Conservation (phyloP, 352 stramenopile genomes). For the Blastocystis sp. region DNA sequence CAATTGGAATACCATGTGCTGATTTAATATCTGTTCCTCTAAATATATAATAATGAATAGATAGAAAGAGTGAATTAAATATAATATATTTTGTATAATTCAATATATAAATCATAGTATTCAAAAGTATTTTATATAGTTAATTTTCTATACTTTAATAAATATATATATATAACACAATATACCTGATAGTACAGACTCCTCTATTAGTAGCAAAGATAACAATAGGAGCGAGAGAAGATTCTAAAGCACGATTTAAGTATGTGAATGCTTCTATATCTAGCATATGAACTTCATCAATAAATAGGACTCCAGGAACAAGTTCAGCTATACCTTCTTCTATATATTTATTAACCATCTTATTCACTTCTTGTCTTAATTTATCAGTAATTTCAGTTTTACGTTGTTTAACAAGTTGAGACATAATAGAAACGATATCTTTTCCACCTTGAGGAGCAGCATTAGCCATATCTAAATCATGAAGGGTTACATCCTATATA, state of each 20-base stretch:
- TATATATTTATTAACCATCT: slow-evolving; percentile 82
- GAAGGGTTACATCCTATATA: slow-evolving; percentile 92
- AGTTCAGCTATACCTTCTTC: slow-evolving; percentile 91
- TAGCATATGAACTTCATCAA: slow-evolving; percentile 99
- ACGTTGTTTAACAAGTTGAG: slow-evolving; percentile 87
- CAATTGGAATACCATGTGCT: slow-evolving; percentile 87
- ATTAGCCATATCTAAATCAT: slow-evolving; percentile 95
- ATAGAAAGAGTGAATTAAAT: too few relatives aligned
- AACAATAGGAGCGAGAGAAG: slow-evolving; percentile 86
- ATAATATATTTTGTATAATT: too few relatives aligned
- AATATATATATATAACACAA: too few relatives aligned
- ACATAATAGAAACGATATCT: slow-evolving; percentile 93
- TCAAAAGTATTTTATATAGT: too few relatives aligned
- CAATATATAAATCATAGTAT: too few relatives aligned
- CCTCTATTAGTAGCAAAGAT: slow-evolving; percentile 96
- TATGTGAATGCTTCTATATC: slow-evolving; percentile 99
- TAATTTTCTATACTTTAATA: background rate
- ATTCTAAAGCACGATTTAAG: slow-evolving; percentile 85
- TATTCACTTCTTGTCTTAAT: slow-evolving; percentile 94
- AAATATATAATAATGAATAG: too few relatives aligned
- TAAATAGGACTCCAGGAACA: slow-evolving; percentile 91
- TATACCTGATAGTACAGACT: slow-evolving; percentile 38
- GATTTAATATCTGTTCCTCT: slow-evolving; percentile 74
- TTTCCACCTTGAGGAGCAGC: slow-evolving; percentile 74
- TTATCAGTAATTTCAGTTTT: slow-evolving; percentile 96